phyloP scores from a whole-genome alignment of 306 rosid species.

The Malus sieversii region DNA sequence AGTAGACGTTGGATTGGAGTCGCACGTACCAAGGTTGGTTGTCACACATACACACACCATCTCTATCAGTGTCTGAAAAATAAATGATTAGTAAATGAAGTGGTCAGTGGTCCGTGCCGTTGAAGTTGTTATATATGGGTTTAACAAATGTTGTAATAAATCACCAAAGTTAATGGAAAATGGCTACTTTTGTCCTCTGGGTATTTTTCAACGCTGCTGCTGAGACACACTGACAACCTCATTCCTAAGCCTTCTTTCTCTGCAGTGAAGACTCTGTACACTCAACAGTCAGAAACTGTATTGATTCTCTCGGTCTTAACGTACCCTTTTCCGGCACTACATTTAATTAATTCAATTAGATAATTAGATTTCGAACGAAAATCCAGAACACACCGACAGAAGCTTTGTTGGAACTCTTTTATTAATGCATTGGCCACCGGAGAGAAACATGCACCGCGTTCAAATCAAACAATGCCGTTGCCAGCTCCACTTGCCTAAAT shows the following conservation, averaged over 20 bases:
- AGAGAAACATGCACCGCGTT: slow-evolving; percentile 24
- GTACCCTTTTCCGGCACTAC: neutral
- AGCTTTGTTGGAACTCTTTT: neutral
- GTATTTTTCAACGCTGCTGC: neutral
- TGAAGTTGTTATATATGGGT: slow-evolving; percentile 9
- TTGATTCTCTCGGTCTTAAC: slow-evolving; percentile 40
- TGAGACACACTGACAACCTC: neutral
- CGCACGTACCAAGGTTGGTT: slow-evolving; percentile 25
- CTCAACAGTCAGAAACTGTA: neutral
- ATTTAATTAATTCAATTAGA: neutral
- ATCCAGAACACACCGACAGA: neutral
- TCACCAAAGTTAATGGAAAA: neutral
- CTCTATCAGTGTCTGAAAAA: neutral
- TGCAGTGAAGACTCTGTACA: neutral
- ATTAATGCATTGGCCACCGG: neutral
- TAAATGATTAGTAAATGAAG: slow-evolving; percentile 20
- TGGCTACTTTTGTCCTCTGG: neutral
- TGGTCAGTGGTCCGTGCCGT: slow-evolving; percentile 45
- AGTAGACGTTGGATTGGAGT: too few relatives aligned
- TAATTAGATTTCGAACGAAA: slow-evolving; percentile 2
- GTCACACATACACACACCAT: neutral
- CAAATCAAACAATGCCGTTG: neutral
- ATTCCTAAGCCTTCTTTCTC: slow-evolving; percentile 3
- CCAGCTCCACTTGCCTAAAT: slow-evolving; percentile 17
- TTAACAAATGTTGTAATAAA: neutral